These are phyloP conservation scores for Helianthus tuberosus DNA, from an alignment of 129 eudicot genomes.

Conservation along the genomic window DNA sequence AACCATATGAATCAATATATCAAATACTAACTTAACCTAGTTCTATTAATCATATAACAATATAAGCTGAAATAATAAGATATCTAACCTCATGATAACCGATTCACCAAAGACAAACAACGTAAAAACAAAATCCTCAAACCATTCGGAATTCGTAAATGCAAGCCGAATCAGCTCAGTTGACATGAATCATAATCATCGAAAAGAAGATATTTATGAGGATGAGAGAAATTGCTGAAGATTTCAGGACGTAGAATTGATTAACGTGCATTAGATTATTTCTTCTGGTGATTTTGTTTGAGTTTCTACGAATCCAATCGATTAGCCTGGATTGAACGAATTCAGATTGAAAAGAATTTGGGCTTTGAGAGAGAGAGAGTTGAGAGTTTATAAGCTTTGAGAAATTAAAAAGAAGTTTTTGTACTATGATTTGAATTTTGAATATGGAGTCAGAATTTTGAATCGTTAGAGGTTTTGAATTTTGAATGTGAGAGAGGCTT, in stretches of 20 bases:
- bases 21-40: conserved; percentile 5
- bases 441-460: too few relatives aligned
- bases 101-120: not conserved
- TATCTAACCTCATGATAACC: conserved; percentile 15
- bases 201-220: not conserved
- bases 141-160: conserved; percentile 12
- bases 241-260: conserved; percentile 16
- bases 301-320: not conserved
- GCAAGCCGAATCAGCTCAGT: conserved; percentile 1
- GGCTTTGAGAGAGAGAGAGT: too few relatives aligned
- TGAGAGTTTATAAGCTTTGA: too few relatives aligned
- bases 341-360: too few relatives aligned
- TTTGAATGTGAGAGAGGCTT: too few relatives aligned
- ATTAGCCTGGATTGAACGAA: too few relatives aligned
- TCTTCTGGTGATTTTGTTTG: not conserved
- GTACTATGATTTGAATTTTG: too few relatives aligned
- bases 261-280: conserved; percentile 10
- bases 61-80: not conserved
- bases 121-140: not conserved
- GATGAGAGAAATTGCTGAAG: conserved; percentile 12
- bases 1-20: not conserved
- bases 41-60: conserved; percentile 4
- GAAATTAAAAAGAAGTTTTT: too few relatives aligned
- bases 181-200: not conserved
- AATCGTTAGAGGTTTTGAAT: too few relatives aligned